These are phyloP conservation scores for Neofusicoccum parvum DNA, from an alignment of 2,329 filamentous ascomycete species.

Conservation along the genomic window DNA sequence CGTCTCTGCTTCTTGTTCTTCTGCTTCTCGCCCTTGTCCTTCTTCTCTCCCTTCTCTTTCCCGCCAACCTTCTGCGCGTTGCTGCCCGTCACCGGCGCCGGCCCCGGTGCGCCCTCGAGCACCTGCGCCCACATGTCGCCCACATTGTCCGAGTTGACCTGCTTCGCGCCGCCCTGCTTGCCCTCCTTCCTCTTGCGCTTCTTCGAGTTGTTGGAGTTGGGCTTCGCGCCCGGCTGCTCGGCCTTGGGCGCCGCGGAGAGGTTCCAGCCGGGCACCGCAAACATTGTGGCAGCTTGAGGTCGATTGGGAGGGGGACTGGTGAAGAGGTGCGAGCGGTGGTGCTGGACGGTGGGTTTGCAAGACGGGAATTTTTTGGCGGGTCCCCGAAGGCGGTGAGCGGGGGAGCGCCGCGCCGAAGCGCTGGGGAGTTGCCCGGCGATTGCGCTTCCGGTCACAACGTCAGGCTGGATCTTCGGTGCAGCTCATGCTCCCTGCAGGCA, in stretches of 20 bases:
- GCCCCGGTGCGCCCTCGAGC: conserved; percentile 61
- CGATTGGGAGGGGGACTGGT: background rate
- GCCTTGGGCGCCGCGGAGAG: conserved; percentile 74
- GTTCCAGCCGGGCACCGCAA: conserved; percentile 91
- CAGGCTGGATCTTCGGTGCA: no score
- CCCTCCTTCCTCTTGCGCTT: conserved; percentile 61
- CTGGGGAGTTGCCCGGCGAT: background rate
- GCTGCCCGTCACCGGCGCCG: conserved; percentile 42
- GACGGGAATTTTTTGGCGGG: conserved; percentile 3
- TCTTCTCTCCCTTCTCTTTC: conserved; percentile 6
- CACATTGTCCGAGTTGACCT: conserved; percentile 70
- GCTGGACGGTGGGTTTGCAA: background rate
- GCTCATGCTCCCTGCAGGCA: no score
- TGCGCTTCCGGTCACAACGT: no score
- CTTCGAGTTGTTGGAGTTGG: conserved; percentile 37
- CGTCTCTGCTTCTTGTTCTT: conserved; percentile 27
- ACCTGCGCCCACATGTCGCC: conserved; percentile 77
- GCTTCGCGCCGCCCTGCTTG: conserved; percentile 49
- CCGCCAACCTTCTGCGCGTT: conserved; percentile 37
- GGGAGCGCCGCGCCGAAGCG: no score
- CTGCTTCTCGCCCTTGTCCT: conserved; percentile 27
- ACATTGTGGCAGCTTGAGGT: conserved; percentile 60
- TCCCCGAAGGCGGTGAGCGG: background rate
- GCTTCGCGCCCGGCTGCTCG: conserved; percentile 54
- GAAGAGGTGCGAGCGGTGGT: background rate